phyloP scores from a whole-genome alignment of 345 rosid species.

The Ailanthus altissimus region DNA sequence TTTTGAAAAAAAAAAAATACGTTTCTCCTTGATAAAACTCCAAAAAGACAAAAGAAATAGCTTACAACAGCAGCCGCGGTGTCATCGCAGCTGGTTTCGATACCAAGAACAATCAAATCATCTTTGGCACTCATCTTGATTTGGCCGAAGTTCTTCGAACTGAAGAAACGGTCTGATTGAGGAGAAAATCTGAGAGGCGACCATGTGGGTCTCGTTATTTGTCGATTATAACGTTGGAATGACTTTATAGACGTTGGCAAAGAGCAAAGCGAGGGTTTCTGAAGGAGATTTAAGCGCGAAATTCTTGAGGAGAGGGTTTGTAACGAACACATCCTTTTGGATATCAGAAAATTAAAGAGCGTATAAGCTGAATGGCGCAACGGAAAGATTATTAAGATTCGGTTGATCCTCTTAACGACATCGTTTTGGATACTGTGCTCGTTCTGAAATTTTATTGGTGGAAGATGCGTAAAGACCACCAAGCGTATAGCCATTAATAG shows the following conservation, averaged over 20 bases:
- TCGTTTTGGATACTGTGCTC: background rate
- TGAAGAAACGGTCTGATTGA: conserved; percentile 20
- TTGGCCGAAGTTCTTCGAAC: conserved; percentile 17
- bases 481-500: too few species aligned
- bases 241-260: conserved; percentile 17
- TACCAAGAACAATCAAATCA: conserved; percentile 80
- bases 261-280: conserved; percentile 27
- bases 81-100: conserved; percentile 97
- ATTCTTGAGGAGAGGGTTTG: conserved; percentile 38
- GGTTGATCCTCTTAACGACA: background rate
- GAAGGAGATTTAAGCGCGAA: conserved; percentile 44
- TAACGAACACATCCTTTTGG: conserved; percentile 30
- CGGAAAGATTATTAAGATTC: background rate
- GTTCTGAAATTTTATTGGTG: background rate
- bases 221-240: conserved; percentile 18
- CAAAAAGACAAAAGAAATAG: background rate
- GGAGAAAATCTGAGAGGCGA: conserved; percentile 28
- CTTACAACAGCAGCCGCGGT: conserved; percentile 95
- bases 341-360: background rate
- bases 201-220: conserved; percentile 8
- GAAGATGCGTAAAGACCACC: too few species aligned
- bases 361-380: background rate
- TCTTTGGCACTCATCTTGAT: conserved; percentile 24
- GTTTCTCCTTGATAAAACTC: background rate
- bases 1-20: background rate